These are phyloP conservation scores for Pseudogymnoascus sp. DNA, from an alignment of 2,329 filamentous ascomycete genomes.

Conservation along the genomic window DNA sequence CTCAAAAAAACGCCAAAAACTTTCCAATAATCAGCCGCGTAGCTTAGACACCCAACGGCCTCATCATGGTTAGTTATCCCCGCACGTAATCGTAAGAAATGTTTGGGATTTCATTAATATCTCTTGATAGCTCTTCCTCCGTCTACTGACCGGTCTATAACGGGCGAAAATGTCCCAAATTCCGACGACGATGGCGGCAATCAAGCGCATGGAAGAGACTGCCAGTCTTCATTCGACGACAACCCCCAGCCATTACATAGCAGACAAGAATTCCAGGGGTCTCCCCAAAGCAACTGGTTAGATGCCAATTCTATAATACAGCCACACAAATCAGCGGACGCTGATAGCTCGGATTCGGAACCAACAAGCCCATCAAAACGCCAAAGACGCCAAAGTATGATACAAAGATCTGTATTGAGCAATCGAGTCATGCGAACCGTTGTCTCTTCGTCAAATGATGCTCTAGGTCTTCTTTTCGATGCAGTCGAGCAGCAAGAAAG, in stretches of 20 bases:
- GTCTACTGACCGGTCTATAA: background rate
- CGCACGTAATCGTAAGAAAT: background rate
- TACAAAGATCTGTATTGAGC: slow-evolving; percentile 7
- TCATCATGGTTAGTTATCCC: background rate
- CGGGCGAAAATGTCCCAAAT: background rate
- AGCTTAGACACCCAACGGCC: background rate
- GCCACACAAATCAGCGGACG: background rate
- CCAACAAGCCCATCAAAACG: background rate
- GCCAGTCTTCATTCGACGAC: background rate
- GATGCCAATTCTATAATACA: background rate
- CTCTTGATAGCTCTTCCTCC: background rate
- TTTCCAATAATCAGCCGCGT: background rate
- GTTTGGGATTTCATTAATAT: background rate
- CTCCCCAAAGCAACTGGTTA: background rate
- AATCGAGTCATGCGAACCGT: slow-evolving; percentile 35
- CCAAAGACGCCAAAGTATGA: background rate
- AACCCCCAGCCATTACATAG: background rate
- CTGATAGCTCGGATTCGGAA: background rate
- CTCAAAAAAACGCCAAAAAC: slow-evolving; percentile 25
- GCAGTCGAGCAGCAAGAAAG: slow-evolving; percentile 33
- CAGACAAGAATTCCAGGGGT: background rate
- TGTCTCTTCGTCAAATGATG: slow-evolving; percentile 45
- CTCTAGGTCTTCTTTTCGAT: slow-evolving; percentile 43
- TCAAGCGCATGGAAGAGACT: background rate
- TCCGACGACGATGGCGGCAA: background rate